phyloP scores from a whole-genome alignment of 257 asterid species.

The Gardenia jasminoides region DNA sequence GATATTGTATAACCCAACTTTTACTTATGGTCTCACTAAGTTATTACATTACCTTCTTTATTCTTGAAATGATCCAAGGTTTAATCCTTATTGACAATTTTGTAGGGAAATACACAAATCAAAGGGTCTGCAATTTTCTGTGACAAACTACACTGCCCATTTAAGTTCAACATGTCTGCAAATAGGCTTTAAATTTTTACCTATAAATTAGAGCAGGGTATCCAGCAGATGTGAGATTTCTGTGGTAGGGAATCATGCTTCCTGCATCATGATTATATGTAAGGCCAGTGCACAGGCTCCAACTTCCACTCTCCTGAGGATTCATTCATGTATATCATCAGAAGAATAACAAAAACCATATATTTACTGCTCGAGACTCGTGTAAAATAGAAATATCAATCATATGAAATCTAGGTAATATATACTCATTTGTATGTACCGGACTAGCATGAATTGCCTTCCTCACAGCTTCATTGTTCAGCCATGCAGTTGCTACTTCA shows the following conservation, averaged over 20 bases:
- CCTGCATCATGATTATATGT: conserved; percentile 40
- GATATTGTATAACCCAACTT: no score
- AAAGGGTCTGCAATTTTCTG: background rate
- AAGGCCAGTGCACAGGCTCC: conserved; percentile 39
- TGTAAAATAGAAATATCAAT: background rate
- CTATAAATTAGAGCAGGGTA: conserved; percentile 55
- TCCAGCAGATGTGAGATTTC: conserved; percentile 42
- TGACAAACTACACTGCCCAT: background rate
- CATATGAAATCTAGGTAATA: background rate
- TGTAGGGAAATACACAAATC: background rate
- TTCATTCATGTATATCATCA: background rate
- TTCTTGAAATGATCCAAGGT: no score
- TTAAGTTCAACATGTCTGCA: no score
- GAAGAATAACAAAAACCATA: background rate
- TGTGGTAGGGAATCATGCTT: conserved; percentile 57
- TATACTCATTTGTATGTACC: conserved; percentile 22
- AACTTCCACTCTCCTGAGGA: conserved; percentile 42
- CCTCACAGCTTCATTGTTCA: conserved; percentile 45
- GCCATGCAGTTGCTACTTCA: conserved; percentile 45
- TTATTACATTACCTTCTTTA: no score
- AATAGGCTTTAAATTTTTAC: conserved; percentile 18
- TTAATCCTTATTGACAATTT: background rate
- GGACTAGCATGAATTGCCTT: conserved; percentile 50
- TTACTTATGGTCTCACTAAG: no score
- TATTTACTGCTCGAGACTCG: background rate